A percentile compares a stretch with the other conserved stretches of the same genome.
Conservation (phyloP, 805 yeast genomes). For the Sungouiozyma ichnusensis region DNA sequence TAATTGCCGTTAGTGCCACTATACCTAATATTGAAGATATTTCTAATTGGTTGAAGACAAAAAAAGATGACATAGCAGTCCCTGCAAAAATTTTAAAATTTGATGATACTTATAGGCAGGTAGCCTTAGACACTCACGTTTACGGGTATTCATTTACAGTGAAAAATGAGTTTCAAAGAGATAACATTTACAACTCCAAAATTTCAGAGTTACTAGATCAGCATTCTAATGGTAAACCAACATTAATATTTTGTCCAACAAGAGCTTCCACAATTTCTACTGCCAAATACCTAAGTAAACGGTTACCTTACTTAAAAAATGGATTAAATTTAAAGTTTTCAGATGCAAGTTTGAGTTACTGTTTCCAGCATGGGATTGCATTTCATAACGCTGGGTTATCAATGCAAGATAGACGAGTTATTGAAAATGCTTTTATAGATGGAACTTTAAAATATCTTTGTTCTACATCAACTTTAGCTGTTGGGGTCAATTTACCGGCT, state of each 20-base stretch:
- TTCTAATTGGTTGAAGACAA: conserved; percentile 34
- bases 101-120: conserved; percentile 41
- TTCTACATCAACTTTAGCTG: conserved; percentile 50
- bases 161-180: conserved; percentile 40
- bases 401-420: conserved; percentile 34
- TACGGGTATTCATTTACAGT: conserved; percentile 32
- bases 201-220: conserved; percentile 31
- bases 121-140: conserved; percentile 33
- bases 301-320: conserved; percentile 2
- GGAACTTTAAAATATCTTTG: conserved; percentile 39
- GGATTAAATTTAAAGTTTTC: conserved; percentile 1
- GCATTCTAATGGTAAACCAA: conserved; percentile 35
- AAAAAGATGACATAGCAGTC: conserved; percentile 5
- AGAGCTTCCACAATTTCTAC: conserved; percentile 39
- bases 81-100: conserved; percentile 32
- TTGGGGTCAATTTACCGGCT: conserved; percentile 54
- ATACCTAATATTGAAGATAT: conserved; percentile 42
- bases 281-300: conserved; percentile 32
- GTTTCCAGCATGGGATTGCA: conserved; percentile 33
- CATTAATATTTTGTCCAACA: conserved; percentile 44
- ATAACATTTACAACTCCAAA: conserved; percentile 34
- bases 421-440: conserved; percentile 36
- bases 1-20: conserved; percentile 43
- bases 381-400: conserved; percentile 53
- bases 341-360: conserved; percentile 9